Conservation (phyloP, 2,329 filamentous ascomycete genomes). For the Stagonosporopsis vannaccii region DNA sequence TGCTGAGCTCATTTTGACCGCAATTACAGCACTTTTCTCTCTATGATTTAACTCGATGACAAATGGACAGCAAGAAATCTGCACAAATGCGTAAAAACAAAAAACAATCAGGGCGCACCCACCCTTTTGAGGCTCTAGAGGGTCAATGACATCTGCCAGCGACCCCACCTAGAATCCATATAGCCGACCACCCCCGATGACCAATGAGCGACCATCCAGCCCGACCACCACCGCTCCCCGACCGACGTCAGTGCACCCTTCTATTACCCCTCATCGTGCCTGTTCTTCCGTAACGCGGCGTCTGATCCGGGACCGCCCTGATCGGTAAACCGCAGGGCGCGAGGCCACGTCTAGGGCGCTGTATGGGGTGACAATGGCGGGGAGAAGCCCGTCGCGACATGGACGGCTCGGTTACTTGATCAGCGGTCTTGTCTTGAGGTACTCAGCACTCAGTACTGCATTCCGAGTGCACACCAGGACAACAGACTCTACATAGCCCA, state of each 20-base stretch:
- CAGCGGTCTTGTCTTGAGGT: background rate
- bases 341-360: background rate
- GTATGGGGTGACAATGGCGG: constrained; percentile 1
- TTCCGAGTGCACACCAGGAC: background rate
- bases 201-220: constrained; percentile 15
- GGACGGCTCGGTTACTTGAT: constrained; percentile 12
- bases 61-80: background rate
- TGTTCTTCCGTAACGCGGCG: constrained; percentile 6
- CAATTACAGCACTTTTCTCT: background rate
- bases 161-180: constrained; percentile 10
- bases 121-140: constrained; percentile 6
- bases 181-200: constrained; percentile 13
- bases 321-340: constrained; percentile 6
- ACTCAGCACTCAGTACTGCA: background rate
- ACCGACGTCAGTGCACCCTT: constrained; percentile 6
- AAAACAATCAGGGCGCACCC: background rate
- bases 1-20: constrained; percentile 31
- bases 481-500: background rate
- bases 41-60: background rate
- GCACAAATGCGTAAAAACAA: background rate
- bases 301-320: constrained; percentile 4
- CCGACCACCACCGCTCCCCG: constrained; percentile 16
- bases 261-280: constrained; percentile 15
- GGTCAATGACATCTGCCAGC: constrained; percentile 8
- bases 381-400: constrained; percentile 6